Base-by-base conservation (phyloP, 2,329 filamentous ascomycete species). In the Exophiala sp. region DNA sequence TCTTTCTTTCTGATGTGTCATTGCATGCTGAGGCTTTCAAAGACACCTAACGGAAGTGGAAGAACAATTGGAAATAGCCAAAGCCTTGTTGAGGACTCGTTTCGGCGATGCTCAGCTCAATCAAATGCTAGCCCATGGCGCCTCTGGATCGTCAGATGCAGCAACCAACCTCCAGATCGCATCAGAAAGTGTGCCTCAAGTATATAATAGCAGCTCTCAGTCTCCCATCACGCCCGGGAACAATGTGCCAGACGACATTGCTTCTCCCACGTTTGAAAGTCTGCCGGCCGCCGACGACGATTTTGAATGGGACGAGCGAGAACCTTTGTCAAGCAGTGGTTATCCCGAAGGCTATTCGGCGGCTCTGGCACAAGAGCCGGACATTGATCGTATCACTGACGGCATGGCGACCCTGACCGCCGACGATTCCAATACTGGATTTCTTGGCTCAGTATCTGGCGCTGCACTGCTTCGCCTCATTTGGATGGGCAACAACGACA, bases 31-130 rank as follows among this genome's bases (percentile, higher is more conserved):
- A 50, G 47, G 29, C 20, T 36, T 9, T 29, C 18, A 16, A 33
- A 60, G 58, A 45, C 58, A 61, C 39, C 45, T 61, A 33, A 61
- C 58, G n/a, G 58, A 61, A 41, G 58, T 61, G 32, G 58, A 61
- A 47, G 55, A 58, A 38, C 48, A 52, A 7, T 35, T 61, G 45
- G 58, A 61, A 21, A 58, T 55, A 29, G 58, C 58, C 5, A 56
- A 61, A 40, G 48, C 54, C 14, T 32, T 61, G 40, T 39, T 61
- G 38, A 52, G 44, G 21, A 53, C 55, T 7, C 45, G 56, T 21
- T 58, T 61, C 29, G 51, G 52, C n/a, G 58, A 61, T 24, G 49
- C 48, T 18, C 44, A 61, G 35, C 38, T 61, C 21, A 38, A 48
- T 11, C 52, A 61, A 41, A 55, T 61, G 52, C 52, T 61, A 11